Base-by-base conservation (phyloP, 2,329 filamentous ascomycete species). In the Eurotiales sp. region DNA sequence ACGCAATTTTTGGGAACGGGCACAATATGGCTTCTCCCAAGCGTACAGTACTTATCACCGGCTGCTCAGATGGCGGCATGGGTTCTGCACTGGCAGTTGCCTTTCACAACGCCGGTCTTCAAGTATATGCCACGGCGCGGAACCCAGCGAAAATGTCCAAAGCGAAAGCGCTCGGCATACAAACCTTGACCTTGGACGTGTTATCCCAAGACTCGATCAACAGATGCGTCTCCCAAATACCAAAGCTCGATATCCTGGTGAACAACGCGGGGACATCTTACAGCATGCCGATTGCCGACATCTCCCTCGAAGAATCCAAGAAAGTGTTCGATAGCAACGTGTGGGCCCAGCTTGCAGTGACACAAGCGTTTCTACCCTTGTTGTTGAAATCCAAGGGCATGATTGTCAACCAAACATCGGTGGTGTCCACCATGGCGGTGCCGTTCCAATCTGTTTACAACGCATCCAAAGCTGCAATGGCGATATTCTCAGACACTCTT, bases 271-370 rank as follows among this genome's bases (percentile, higher is more conserved):
- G 54, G 36, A 50, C 47, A 8, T 25, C 47, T 14, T 50, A 50
- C 29, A 50, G 47, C 47, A 50, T 50, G 47, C 39, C 47, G 4
- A 43, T 50, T 22, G n/a, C 47, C 2, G 47, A 50, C 11, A 42
- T 54, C 32, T 42, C 27, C 3, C 15, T 50, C 7, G 47, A 50
- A 3, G 19, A 53, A 34, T 25, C 40, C 25, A 50, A 37, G 19
- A 40, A 27, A 2, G 45, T 43, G 56, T 50, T 72, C 15, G 62
- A 72, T 25, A 68, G 65, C 34, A 72, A 73, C 47, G 66, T 71
- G 29, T 64, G 61, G 19, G 68, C 67, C 3, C 59, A 67, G 1
- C 59, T 62, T 1, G 23, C 71, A 2, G 52, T 73, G 1, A 64
- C 65, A 1, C 51, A 64, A 17, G 57, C 61, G 1, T 59, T 72